These are phyloP conservation scores for Chalciporus sphaerocephalus DNA, from an alignment of 768 basidiomycete species.

Conservation along the genomic window DNA sequence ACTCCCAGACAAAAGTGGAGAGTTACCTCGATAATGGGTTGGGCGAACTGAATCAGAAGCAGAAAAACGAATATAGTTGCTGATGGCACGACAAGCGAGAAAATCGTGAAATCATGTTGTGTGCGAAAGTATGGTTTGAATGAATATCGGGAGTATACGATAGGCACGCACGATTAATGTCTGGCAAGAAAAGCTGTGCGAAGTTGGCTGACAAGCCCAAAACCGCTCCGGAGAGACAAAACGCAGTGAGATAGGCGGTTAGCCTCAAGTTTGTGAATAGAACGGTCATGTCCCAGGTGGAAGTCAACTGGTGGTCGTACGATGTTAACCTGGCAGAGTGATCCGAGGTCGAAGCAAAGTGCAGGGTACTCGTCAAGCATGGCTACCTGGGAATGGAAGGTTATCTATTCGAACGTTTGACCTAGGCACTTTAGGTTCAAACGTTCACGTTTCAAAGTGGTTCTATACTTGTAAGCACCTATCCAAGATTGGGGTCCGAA, in stretches of 20 bases:
- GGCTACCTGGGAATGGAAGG: background rate
- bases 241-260: constrained; percentile 42
- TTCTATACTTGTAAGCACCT: too few species aligned
- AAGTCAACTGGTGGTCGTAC: background rate
- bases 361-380: background rate
- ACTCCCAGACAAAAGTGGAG: constrained; percentile 51
- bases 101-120: constrained; percentile 68
- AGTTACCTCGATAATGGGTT: constrained; percentile 59
- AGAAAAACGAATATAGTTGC: constrained; percentile 61
- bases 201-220: constrained; percentile 69
- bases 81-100: constrained; percentile 60
- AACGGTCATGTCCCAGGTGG: constrained; percentile 46
- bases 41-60: constrained; percentile 64
- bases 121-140: background rate
- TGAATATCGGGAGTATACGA: constrained; percentile 1
- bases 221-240: constrained; percentile 45
- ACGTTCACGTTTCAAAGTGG: background rate
- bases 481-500: too few species aligned
- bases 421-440: background rate
- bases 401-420: background rate
- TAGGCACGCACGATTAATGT: constrained; percentile 50
- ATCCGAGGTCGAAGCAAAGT: background rate
- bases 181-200: constrained; percentile 61
- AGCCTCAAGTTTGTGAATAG: constrained; percentile 56
- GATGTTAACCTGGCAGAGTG: background rate